Conservation (phyloP, 495 filamentous ascomycete species). For the Trichoderma gamsii region DNA sequence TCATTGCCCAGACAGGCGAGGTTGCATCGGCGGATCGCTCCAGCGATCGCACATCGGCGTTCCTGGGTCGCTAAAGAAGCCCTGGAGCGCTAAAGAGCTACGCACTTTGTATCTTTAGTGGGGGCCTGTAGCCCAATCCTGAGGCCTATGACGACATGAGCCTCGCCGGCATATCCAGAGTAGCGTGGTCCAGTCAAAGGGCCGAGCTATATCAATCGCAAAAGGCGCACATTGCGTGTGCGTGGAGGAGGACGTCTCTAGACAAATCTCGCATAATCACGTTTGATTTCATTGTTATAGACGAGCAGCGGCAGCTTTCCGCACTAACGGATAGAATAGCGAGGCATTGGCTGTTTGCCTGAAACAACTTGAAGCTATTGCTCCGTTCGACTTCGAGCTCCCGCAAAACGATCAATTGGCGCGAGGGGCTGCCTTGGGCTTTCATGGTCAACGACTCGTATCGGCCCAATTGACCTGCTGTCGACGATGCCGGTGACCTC, state of each 20-base stretch:
- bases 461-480: not conserved
- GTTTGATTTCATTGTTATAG: not conserved
- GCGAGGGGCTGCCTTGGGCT: not conserved
- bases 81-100: not conserved
- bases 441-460: not conserved
- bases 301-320: no score
- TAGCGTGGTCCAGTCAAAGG: not conserved
- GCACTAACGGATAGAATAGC: no score
- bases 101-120: not conserved
- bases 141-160: conserved; percentile 5
- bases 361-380: not conserved
- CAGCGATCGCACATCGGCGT: not conserved
- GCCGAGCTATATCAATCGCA: not conserved
- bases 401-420: conserved; percentile 8
- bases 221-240: not conserved
- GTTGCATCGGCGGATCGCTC: no score
- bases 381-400: not conserved
- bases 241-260: no score
- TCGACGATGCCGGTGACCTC: conserved; percentile 1
- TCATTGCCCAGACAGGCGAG: not conserved
- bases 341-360: not conserved
- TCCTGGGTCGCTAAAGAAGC: not conserved
- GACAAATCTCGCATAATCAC: not conserved
- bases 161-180: not conserved
- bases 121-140: not conserved